These are phyloP conservation scores for Candida insectalens DNA, from an alignment of 805 yeast genomes.

Conservation along the genomic window DNA sequence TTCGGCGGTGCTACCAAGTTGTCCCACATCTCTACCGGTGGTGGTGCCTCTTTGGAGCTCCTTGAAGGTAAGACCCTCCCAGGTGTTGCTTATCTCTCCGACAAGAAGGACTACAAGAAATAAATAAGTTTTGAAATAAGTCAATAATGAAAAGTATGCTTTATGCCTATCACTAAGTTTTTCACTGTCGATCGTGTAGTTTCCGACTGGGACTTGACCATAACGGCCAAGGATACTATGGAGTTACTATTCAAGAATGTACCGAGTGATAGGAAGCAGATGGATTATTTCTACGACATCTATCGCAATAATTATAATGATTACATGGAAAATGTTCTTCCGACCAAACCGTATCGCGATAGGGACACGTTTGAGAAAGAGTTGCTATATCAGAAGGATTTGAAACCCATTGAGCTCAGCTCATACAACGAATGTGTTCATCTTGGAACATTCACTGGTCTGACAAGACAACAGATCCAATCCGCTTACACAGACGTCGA, in stretches of 20 bases:
- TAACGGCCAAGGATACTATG: constrained; percentile 47
- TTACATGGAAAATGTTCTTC: constrained; percentile 17
- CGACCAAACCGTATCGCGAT: constrained; percentile 18
- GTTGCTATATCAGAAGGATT: constrained; percentile 32
- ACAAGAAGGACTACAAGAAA: constrained; percentile 30
- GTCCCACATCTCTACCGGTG: constrained; percentile 98
- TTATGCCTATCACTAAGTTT: background rate
- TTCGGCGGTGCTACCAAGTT: constrained; percentile 93
- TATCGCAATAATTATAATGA: constrained; percentile 30
- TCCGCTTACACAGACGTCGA: constrained; percentile 27
- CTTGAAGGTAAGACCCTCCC: constrained; percentile 98
- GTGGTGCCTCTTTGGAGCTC: constrained; percentile 98
- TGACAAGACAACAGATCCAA: constrained; percentile 23
- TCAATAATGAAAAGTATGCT: background rate
- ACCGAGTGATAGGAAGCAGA: constrained; percentile 26
- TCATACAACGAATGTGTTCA: constrained; percentile 35
- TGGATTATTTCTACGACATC: constrained; percentile 32
- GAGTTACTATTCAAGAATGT: constrained; percentile 39
- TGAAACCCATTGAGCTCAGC: constrained; percentile 35
- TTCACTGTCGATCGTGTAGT: constrained; percentile 10
- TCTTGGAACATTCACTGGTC: constrained; percentile 31
- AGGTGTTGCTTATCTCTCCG: constrained; percentile 90
- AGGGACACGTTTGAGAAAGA: constrained; percentile 31
- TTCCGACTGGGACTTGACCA: constrained; percentile 62
- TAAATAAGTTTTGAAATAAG: background rate